These are phyloP conservation scores for Verbena officinalis DNA, from an alignment of 257 asterid species.

Conservation along the genomic window DNA sequence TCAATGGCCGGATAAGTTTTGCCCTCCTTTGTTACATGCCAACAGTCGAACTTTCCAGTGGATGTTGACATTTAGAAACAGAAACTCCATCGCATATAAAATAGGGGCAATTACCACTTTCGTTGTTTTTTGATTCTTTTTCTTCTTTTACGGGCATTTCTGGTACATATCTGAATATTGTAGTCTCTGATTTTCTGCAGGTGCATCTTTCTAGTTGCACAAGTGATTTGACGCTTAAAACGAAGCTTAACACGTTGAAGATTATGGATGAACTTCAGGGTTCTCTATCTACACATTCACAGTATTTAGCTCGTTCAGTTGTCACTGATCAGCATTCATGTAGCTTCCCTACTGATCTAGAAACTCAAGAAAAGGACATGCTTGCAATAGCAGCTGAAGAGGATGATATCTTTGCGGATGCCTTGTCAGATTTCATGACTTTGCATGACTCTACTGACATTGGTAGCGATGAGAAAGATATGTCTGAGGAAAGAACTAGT, in stretches of 20 bases:
- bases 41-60: slow-evolving; percentile 5
- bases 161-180: slow-evolving; percentile 23
- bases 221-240: slow-evolving; percentile 75
- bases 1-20: slow-evolving; percentile 17
- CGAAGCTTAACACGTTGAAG: slow-evolving; percentile 91
- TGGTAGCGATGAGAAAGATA: slow-evolving; percentile 60
- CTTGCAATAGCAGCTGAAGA: slow-evolving; percentile 53
- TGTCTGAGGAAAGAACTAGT: slow-evolving; percentile 40
- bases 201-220: slow-evolving; percentile 74
- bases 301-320: slow-evolving; percentile 87
- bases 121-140: neutral
- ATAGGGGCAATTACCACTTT: slow-evolving; percentile 1
- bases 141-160: slow-evolving; percentile 5
- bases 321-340: slow-evolving; percentile 50
- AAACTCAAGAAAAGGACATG: slow-evolving; percentile 51
- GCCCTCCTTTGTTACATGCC: slow-evolving; percentile 9
- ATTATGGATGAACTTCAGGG: slow-evolving; percentile 92
- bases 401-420: slow-evolving; percentile 89
- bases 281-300: slow-evolving; percentile 59
- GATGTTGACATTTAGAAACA: slow-evolving; percentile 21
- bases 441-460: slow-evolving; percentile 70
- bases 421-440: slow-evolving; percentile 76
- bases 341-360: slow-evolving; percentile 45
- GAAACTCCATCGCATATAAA: neutral
- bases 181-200: slow-evolving; percentile 47